Evolutionary conservation across 768 basidiomycete species (phyloP).

Genomic region (Clavaria fumosa): DNA sequence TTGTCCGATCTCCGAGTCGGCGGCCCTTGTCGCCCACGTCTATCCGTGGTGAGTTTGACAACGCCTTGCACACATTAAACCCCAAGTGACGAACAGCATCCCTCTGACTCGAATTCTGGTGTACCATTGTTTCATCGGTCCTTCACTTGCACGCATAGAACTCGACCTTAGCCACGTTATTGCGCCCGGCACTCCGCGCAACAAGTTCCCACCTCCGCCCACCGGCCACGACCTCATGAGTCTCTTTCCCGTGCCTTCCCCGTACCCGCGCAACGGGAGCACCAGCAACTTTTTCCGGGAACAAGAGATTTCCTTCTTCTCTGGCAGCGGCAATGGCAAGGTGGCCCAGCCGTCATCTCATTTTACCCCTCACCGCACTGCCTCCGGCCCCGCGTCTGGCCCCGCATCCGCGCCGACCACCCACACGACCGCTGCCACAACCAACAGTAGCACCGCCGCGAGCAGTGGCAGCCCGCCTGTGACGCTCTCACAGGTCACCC

Average conservation of each 20-base stretch:
- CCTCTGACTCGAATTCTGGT: too few relatives aligned
- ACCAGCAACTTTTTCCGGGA: constrained; percentile 61
- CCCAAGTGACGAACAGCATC: too few relatives aligned
- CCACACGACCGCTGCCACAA: not conserved
- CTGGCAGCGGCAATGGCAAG: constrained; percentile 66
- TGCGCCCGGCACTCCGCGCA: constrained; percentile 29
- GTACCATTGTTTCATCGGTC: too few relatives aligned
- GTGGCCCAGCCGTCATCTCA: constrained; percentile 56
- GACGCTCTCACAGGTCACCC: constrained; percentile 20
- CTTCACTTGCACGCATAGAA: constrained; percentile 1
- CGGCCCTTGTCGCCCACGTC: constrained; percentile 51
- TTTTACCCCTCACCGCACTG: constrained; percentile 24
- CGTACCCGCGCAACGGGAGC: constrained; percentile 37
- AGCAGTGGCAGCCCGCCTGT: constrained; percentile 12
- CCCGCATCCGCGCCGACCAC: constrained; percentile 9
- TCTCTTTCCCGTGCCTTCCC: constrained; percentile 61
- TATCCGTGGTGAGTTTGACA: constrained; percentile 32
- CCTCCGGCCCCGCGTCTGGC: constrained; percentile 14
- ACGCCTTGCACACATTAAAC: constrained; percentile 1
- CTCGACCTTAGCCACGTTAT: constrained; percentile 52
- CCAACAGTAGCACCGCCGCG: constrained; percentile 3
- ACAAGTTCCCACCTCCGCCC: constrained; percentile 60
- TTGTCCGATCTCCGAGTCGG: constrained; percentile 25
- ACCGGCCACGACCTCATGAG: constrained; percentile 79
- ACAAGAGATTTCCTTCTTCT: constrained; percentile 71